phyloP scores from a whole-genome alignment of 306 rosid genomes.

The Prunus kanzakura region DNA sequence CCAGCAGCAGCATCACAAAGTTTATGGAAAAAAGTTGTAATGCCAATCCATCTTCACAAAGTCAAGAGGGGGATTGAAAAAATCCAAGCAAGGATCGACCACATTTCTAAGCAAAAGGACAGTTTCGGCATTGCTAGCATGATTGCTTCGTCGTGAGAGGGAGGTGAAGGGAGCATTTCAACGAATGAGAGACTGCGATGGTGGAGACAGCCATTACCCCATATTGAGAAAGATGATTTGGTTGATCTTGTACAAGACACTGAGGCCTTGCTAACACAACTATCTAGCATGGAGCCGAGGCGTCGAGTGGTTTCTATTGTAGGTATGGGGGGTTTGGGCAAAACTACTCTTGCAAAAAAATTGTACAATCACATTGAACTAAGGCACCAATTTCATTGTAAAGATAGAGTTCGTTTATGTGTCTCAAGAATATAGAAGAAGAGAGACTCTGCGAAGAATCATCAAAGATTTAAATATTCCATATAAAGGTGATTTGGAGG shows the following conservation, averaged over 20 bases:
- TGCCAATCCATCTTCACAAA: slow-evolving; percentile 21
- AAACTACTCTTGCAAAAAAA: too few species aligned
- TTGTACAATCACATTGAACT: too few species aligned
- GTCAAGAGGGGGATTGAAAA: neutral
- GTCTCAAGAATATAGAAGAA: neutral
- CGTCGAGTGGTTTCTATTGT: neutral
- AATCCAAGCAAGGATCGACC: neutral
- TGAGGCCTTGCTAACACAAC: neutral
- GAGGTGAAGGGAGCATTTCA: neutral
- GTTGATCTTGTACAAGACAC: neutral
- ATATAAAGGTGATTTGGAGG: neutral
- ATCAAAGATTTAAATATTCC: neutral
- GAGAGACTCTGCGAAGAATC: neutral
- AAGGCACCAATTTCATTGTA: neutral
- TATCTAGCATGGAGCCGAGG: neutral
- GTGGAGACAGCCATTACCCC: neutral
- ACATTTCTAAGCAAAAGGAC: neutral
- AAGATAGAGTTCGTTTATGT: neutral
- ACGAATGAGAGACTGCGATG: neutral
- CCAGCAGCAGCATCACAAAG: neutral
- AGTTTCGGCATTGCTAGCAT: neutral
- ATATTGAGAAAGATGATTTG: neutral
- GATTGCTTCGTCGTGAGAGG: too few species aligned
- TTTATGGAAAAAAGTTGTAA: slow-evolving; percentile 18
- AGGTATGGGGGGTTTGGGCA: too few species aligned